A percentile compares a stretch with the other conserved stretches of the same genome.
These are phyloP conservation scores for Adansonia digitata DNA, from an alignment of 345 rosid genomes.

Conservation along the genomic window DNA sequence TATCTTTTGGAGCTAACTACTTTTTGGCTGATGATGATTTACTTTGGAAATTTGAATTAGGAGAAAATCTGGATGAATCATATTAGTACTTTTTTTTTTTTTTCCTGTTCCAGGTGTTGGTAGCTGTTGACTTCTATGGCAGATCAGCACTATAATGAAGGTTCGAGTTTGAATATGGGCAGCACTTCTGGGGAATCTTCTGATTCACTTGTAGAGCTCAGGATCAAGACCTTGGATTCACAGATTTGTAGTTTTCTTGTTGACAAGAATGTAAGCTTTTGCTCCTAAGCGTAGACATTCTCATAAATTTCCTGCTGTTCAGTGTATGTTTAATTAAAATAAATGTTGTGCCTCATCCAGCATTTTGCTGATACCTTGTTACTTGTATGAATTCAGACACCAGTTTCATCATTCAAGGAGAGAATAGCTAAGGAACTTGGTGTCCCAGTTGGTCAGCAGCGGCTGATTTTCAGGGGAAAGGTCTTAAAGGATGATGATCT, in stretches of 20 bases:
- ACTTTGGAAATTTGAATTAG: neutral
- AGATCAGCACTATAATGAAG: conserved; percentile 40
- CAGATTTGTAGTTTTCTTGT: conserved; percentile 59
- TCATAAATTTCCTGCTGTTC: neutral
- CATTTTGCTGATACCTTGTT: conserved; percentile 7
- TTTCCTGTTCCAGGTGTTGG: conserved; percentile 8
- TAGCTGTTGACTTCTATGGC: conserved; percentile 48
- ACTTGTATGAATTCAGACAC: conserved; percentile 46
- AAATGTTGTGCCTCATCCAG: neutral
- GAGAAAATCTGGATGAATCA: neutral
- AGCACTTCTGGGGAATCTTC: conserved; percentile 43
- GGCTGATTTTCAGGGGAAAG: conserved; percentile 87
- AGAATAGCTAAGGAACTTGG: conserved; percentile 62
- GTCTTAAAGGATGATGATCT: conserved; percentile 85
- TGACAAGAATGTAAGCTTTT: conserved; percentile 60
- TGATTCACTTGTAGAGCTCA: conserved; percentile 60
- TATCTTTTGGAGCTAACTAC: neutral
- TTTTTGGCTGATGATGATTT: neutral
- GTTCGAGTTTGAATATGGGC: conserved; percentile 52
- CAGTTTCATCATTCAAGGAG: conserved; percentile 77
- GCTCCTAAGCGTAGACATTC: neutral
- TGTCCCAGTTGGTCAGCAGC: conserved; percentile 82
- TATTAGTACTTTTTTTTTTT: neutral
- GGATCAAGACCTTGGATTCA: conserved; percentile 84
- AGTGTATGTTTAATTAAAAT: neutral